phyloP scores from a whole-genome alignment of 768 basidiomycete species.

The Jaapia argillacea region DNA sequence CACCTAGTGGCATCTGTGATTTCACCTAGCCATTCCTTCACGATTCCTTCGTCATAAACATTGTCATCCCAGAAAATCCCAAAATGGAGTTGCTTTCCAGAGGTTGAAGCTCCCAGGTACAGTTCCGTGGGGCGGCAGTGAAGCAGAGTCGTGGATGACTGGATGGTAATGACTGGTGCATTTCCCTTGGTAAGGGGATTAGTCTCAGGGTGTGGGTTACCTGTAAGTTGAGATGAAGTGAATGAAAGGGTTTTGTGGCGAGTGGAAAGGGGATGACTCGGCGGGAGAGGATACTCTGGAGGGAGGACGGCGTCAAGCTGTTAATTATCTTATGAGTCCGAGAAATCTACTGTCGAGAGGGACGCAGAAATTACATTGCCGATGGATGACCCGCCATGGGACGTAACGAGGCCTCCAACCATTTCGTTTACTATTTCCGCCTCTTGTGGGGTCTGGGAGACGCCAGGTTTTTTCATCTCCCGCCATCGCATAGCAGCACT shows the following conservation, averaged over 20 bases:
- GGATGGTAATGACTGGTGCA: constrained; percentile 9
- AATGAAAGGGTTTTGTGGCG: not conserved
- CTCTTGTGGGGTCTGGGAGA: not conserved
- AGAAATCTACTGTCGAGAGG: too few relatives aligned
- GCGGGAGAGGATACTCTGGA: constrained; percentile 10
- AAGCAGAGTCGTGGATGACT: constrained; percentile 15
- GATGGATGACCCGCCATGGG: constrained; percentile 15
- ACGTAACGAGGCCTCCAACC: constrained; percentile 8
- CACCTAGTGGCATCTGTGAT: constrained; percentile 22
- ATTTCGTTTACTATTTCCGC: constrained; percentile 1
- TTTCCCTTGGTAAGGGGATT: not conserved
- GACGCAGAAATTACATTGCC: constrained; percentile 16
- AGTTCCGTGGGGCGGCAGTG: constrained; percentile 36
- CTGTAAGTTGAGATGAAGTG: constrained; percentile 2
- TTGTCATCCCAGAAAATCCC: constrained; percentile 32
- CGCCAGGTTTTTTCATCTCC: constrained; percentile 4
- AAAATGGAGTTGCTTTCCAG: constrained; percentile 22
- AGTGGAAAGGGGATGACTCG: not conserved
- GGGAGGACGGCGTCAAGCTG: constrained; percentile 9
- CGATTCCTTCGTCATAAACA: constrained; percentile 29
- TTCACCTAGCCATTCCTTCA: constrained; percentile 40
- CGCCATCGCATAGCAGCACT: constrained; percentile 14
- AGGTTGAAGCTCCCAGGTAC: constrained; percentile 33
- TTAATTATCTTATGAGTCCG: too few relatives aligned
- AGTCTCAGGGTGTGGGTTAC: constrained; percentile 2